Evolutionary conservation across 2,329 filamentous ascomycete genomes (phyloP).

Genomic region (Pseudogymnoascus sp.): DNA sequence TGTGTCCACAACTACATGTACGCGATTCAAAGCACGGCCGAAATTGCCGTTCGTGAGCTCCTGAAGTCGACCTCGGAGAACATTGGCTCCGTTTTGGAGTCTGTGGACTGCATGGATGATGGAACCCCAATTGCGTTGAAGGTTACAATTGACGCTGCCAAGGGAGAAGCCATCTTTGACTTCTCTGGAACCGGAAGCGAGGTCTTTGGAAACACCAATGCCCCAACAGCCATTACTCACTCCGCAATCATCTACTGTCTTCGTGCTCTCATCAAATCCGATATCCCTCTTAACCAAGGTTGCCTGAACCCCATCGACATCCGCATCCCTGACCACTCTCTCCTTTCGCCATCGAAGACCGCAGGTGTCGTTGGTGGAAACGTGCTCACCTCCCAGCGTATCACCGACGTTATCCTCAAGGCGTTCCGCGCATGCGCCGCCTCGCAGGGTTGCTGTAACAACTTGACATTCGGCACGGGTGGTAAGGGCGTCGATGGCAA

Average conservation of each 20-base stretch:
- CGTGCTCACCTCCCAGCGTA: conserved; percentile 67
- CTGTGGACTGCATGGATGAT: conserved; percentile 81
- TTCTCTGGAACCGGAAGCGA: conserved; percentile 72
- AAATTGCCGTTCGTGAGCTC: conserved; percentile 64
- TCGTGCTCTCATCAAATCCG: conserved; percentile 65
- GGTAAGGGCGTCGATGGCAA: conserved; percentile 51
- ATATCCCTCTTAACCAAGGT: conserved; percentile 81
- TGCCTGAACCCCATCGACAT: conserved; percentile 69
- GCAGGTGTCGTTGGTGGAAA: conserved; percentile 76
- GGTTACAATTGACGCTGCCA: conserved; percentile 64
- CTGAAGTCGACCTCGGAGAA: conserved; percentile 63
- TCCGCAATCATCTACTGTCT: conserved; percentile 78
- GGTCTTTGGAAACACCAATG: conserved; percentile 70
- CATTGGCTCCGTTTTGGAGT: conserved; percentile 64
- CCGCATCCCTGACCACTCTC: conserved; percentile 57
- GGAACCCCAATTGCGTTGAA: conserved; percentile 69
- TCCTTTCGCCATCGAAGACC: conserved; percentile 64
- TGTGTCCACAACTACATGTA: conserved; percentile 80
- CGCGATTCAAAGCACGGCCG: conserved; percentile 74
- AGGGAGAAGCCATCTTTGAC: conserved; percentile 71
- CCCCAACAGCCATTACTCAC: conserved; percentile 70
- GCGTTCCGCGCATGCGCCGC: conserved; percentile 72
- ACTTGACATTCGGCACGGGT: conserved; percentile 72
- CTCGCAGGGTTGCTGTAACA: conserved; percentile 71
- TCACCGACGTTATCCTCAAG: conserved; percentile 72